A percentile compares a stretch with the other conserved stretches of the same genome.
Evolutionary conservation across 805 yeast species (phyloP).

Genomic region (Saturnispora silvae): DNA sequence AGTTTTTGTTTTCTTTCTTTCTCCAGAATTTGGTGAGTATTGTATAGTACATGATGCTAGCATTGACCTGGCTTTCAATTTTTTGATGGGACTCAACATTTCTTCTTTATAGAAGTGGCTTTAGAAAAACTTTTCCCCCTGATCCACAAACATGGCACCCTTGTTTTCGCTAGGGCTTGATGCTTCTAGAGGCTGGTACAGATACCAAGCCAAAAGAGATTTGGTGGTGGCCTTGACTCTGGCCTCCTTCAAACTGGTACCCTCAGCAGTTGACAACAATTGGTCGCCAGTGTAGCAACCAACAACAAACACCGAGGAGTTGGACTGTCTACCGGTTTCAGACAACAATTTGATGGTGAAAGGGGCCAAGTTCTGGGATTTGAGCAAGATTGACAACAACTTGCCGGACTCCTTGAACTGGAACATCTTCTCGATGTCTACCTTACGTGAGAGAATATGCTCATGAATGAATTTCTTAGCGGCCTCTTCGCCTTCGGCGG

Average conservation of each 20-base stretch:
- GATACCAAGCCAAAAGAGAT: constrained; percentile 84
- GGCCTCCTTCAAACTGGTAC: constrained; percentile 82
- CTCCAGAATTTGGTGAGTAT: too few species aligned
- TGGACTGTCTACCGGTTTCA: constrained; percentile 85
- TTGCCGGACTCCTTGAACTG: constrained; percentile 78
- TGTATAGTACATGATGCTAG: too few species aligned
- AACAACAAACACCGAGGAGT: constrained; percentile 77
- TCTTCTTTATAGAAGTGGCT: too few species aligned
- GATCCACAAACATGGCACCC: constrained; percentile 28
- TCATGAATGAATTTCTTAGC: constrained; percentile 60
- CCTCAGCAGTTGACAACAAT: constrained; percentile 90
- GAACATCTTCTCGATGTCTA: constrained; percentile 66
- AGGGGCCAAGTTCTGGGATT: constrained; percentile 57
- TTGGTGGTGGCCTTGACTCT: constrained; percentile 85
- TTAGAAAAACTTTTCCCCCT: constrained; percentile 28
- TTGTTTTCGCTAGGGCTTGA: constrained; percentile 51
- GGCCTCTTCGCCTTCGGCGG: constrained; percentile 54
- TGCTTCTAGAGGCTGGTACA: constrained; percentile 68
- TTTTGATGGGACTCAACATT: too few species aligned
- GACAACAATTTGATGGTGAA: constrained; percentile 80
- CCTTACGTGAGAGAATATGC: constrained; percentile 73
- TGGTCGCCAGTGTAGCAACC: constrained; percentile 81
- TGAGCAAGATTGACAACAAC: constrained; percentile 68
- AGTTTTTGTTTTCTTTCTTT: too few species aligned
- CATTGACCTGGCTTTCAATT: too few species aligned